phyloP scores from a whole-genome alignment of 352 stramenopile genomes.

The Globisporangium sylvaticum region DNA sequence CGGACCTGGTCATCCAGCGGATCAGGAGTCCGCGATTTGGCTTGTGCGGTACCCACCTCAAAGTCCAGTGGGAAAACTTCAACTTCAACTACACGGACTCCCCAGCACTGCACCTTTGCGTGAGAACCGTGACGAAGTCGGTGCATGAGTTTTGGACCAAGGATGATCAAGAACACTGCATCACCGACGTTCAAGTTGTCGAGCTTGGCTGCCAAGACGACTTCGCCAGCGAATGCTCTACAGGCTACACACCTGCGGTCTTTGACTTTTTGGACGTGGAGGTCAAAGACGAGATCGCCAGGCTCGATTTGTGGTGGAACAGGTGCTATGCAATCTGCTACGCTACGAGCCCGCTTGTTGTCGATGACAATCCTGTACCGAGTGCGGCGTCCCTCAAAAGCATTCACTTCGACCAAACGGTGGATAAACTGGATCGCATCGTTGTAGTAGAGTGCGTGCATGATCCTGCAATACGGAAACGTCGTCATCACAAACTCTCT shows the following conservation, averaged over 20 bases:
- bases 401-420: background rate
- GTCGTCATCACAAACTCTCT: background rate
- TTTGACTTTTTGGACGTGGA: background rate
- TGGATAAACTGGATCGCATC: background rate
- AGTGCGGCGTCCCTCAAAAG: background rate
- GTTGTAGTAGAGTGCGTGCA: background rate
- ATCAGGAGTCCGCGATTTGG: background rate
- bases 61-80: conserved; percentile 2
- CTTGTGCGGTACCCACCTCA: background rate
- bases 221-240: background rate
- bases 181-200: background rate
- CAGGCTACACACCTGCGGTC: background rate
- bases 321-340: background rate
- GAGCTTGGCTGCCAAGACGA: background rate
- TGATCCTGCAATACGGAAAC: background rate
- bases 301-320: background rate
- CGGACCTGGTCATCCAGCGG: background rate
- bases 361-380: background rate
- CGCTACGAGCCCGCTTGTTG: background rate
- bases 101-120: background rate
- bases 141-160: background rate
- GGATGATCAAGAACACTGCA: background rate
- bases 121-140: background rate
- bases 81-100: background rate
- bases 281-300: background rate